Evolutionary conservation across 2,329 filamentous ascomycete species (phyloP), one percentile per base, ranked within the genome.

Genomic region (Trichoderma simmonsii): DNA sequence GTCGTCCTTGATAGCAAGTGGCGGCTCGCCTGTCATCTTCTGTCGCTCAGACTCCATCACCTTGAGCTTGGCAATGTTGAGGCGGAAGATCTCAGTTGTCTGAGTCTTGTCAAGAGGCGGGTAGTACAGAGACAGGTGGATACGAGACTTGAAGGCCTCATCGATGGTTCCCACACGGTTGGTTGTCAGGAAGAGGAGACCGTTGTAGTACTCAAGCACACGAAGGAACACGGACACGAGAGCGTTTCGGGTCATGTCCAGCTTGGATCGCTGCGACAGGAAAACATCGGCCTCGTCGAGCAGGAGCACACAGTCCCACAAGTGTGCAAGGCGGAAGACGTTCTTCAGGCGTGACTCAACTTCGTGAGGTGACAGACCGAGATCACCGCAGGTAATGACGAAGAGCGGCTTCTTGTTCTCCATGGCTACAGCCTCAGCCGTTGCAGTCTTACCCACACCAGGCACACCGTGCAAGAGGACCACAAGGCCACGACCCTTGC

Each of bases 151-250:
- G 77, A 86, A 85, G 0, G 86, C 86, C 70, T 85, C 84, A 65
- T 87, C 86, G 4, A 87, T 81, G 2, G 79, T 79, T 18, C 84
- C 83, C 6, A 85, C 82, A 3, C 85, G 81, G 77, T 87, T 88
- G 9, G 85, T 87, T 0, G 86, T 88, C 4, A 87, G 78, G 77
- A 85, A 85, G 7, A 86, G 75, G 5, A 86, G 80, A 24, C 85
- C 85, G 3, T 79, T 78, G 73, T 85, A 86, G 77, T 86, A 86
- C 75, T 86, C 85, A 0, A 86, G 78, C 0, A 84, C 79, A 4
- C 83, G 80, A 4, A 86, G 78, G 75, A 86, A 86, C 1, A 85
- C 84, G 0, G 81, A 82, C 0, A 83, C 82, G 0, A 83, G 76
- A 6, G 79, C 80, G 18, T 83, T 83, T 0, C 79, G 75, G 66